Evolutionary conservation across 2,329 filamentous ascomycete species (phyloP).

Genomic region (Didymella sp.): DNA sequence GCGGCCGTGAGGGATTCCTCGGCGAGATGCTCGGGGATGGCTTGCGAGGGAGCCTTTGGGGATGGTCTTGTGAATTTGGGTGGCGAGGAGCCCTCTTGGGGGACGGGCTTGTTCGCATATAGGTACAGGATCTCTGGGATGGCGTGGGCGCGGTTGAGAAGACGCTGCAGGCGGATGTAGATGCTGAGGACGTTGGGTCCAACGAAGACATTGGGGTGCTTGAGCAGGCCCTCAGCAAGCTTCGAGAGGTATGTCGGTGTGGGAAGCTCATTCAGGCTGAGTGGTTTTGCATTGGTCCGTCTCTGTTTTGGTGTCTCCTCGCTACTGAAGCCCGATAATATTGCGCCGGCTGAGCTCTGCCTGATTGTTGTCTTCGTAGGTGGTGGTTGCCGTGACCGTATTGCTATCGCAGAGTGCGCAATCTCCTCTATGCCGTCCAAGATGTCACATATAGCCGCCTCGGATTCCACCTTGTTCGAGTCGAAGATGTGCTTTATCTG

Average conservation of each 20-base stretch:
- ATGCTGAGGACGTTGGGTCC: slow-evolving; percentile 72
- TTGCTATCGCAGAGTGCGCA: slow-evolving; percentile 37
- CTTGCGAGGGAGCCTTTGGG: slow-evolving; percentile 72
- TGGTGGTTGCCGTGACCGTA: slow-evolving; percentile 36
- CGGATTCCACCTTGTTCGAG: slow-evolving; percentile 39
- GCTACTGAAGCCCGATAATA: slow-evolving; percentile 39
- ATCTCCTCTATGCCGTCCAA: slow-evolving; percentile 35
- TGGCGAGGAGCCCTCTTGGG: slow-evolving; percentile 64
- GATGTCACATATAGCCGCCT: slow-evolving; percentile 29
- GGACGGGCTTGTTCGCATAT: slow-evolving; percentile 82
- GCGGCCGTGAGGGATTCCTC: slow-evolving; percentile 78
- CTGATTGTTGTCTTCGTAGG: slow-evolving; percentile 32
- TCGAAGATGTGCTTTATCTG: slow-evolving; percentile 36
- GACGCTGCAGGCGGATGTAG: slow-evolving; percentile 79
- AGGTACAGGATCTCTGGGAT: slow-evolving; percentile 81
- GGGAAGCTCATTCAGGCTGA: slow-evolving; percentile 36
- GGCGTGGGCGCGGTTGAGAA: slow-evolving; percentile 74
- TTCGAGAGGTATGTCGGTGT: slow-evolving; percentile 55
- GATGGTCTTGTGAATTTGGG: slow-evolving; percentile 58
- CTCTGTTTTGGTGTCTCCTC: slow-evolving; percentile 24
- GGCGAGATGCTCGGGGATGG: slow-evolving; percentile 74
- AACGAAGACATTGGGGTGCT: slow-evolving; percentile 80
- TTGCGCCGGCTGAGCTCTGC: slow-evolving; percentile 46
- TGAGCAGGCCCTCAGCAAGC: slow-evolving; percentile 72
- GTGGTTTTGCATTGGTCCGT: slow-evolving; percentile 18